Conservation (phyloP, 306 rosid species). For the Acacia crassicarpa region DNA sequence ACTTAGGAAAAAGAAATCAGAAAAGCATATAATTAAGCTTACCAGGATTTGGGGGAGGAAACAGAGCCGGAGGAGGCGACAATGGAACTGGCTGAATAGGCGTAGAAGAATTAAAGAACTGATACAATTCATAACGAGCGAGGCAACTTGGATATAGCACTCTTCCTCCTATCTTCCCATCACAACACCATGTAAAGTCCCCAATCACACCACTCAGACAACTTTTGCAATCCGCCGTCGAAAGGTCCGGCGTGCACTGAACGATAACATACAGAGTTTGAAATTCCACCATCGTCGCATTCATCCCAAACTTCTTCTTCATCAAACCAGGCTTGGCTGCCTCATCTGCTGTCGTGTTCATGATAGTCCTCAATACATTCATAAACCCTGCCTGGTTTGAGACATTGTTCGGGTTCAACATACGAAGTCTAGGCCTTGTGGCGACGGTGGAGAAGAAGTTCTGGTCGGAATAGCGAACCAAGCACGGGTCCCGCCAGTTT, state of each 20-base stretch:
- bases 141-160: not conserved
- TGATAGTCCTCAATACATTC: not conserved
- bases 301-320: conserved; percentile 28
- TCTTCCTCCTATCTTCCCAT: not conserved
- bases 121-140: not conserved
- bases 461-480: conserved; percentile 30
- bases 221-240: conserved; percentile 9
- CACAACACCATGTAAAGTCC: not conserved
- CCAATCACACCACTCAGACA: conserved; percentile 21
- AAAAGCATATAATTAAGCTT: not conserved
- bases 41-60: not conserved
- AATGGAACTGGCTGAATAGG: not conserved
- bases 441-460: conserved; percentile 22
- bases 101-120: not conserved
- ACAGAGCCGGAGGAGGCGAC: not conserved
- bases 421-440: not conserved
- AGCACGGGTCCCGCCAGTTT: conserved; percentile 26
- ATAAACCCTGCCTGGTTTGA: conserved; percentile 6
- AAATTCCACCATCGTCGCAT: conserved; percentile 9
- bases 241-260: conserved; percentile 39
- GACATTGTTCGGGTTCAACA: not conserved
- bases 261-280: conserved; percentile 7
- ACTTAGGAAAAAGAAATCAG: no score
- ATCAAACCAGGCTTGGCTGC: not conserved
- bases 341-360: conserved; percentile 21